Percentiles rank a stretch among this genome's conserved stretches.
Evolutionary conservation across 345 rosid species (phyloP).

Genomic region (Capsella bursapastoris): DNA sequence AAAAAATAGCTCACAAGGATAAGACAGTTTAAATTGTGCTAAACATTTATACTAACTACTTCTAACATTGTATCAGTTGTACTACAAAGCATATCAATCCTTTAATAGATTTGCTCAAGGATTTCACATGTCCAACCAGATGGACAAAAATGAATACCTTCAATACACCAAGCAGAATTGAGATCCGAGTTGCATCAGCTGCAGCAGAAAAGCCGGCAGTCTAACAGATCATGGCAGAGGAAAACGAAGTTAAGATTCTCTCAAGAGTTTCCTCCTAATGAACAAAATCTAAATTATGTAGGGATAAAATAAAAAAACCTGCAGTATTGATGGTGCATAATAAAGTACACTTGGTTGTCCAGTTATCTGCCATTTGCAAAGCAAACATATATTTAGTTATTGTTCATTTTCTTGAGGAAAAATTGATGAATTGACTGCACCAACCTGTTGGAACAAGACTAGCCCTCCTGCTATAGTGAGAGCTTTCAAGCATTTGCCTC

Average conservation of each 20-base stretch:
- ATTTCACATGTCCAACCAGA: conserved; percentile 13
- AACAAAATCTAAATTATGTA: conserved; percentile 17
- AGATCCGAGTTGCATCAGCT: conserved; percentile 94
- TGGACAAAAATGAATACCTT: conserved; percentile 57
- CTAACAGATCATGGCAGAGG: conserved; percentile 49
- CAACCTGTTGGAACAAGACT: conserved; percentile 97
- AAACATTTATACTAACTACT: conserved; percentile 6
- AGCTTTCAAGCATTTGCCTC: conserved; percentile 92
- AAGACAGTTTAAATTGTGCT: not conserved
- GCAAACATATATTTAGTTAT: not conserved
- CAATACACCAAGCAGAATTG: conserved; percentile 81
- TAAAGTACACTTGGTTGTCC: conserved; percentile 99
- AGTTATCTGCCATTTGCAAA: conserved; percentile 64
- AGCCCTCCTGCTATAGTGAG: conserved; percentile 83
- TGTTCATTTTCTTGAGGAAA: not conserved
- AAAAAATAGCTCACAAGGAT: conserved; percentile 2
- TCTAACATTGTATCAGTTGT: conserved; percentile 16
- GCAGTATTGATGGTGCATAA: conserved; percentile 88
- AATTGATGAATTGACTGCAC: conserved; percentile 24
- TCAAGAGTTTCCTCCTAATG: conserved; percentile 8
- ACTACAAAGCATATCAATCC: not conserved
- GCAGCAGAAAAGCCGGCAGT: conserved; percentile 97
- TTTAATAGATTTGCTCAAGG: not conserved
- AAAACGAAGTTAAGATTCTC: conserved; percentile 26
- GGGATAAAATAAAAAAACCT: conserved; percentile 54